phyloP scores from a whole-genome alignment of 2,329 filamentous ascomycete species.

The Ceratocystis harringtonii region DNA sequence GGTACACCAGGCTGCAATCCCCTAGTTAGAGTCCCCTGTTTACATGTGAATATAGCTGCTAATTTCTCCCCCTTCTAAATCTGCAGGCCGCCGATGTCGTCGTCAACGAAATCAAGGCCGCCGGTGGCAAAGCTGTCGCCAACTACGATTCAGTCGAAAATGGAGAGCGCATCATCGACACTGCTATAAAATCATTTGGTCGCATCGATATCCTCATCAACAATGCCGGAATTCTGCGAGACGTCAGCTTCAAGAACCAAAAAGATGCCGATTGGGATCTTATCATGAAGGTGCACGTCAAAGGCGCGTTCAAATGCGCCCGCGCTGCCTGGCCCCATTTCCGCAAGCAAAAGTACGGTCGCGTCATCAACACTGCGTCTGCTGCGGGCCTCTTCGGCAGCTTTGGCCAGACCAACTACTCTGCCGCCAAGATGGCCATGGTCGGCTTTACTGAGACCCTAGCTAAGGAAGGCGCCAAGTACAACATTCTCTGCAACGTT shows the following conservation, averaged over 20 bases:
- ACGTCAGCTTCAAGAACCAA: slow-evolving; percentile 98
- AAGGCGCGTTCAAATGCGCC: slow-evolving; percentile 88
- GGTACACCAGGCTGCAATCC: slow-evolving; percentile 36
- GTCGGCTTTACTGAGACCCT: slow-evolving; percentile 97
- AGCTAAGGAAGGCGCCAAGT: slow-evolving; percentile 93
- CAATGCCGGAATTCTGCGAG: slow-evolving; percentile 90
- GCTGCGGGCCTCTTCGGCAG: slow-evolving; percentile 88
- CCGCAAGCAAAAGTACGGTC: slow-evolving; percentile 95
- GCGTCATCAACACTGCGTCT: slow-evolving; percentile 94
- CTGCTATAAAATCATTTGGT: slow-evolving; percentile 64
- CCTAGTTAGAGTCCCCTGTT: background rate
- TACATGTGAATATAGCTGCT: background rate
- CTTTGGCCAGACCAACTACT: slow-evolving; percentile 95
- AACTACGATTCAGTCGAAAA: slow-evolving; percentile 94
- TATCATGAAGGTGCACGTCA: slow-evolving; percentile 82
- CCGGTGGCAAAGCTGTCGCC: slow-evolving; percentile 87
- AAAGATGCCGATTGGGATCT: slow-evolving; percentile 94
- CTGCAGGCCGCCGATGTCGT: slow-evolving; percentile 64
- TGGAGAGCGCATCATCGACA: slow-evolving; percentile 87
- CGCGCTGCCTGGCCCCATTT: slow-evolving; percentile 94
- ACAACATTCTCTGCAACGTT: slow-evolving; percentile 91
- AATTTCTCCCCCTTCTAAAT: background rate
- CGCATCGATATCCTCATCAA: slow-evolving; percentile 93
- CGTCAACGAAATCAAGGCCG: slow-evolving; percentile 68
- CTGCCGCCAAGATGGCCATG: slow-evolving; percentile 85